Percentiles rank a stretch among this genome's conserved stretches.
Conservation (phyloP, 495 filamentous ascomycete genomes). For the Parathielavia hyrcaniae region DNA sequence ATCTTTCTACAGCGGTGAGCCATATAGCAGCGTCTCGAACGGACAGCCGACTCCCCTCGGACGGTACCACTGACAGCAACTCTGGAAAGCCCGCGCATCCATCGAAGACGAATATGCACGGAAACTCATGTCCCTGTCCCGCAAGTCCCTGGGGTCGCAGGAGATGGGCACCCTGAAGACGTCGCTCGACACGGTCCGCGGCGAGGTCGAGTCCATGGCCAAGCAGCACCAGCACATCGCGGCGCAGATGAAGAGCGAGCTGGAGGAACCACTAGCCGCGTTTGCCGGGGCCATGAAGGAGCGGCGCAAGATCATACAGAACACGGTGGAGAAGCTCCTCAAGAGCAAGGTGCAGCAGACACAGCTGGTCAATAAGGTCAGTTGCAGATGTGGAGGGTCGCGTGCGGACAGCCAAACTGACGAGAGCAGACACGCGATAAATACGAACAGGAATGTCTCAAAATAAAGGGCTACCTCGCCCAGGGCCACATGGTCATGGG, state of each 20-base stretch:
- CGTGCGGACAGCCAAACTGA: background rate
- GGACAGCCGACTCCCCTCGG: background rate
- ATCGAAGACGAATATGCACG: constrained; percentile 98
- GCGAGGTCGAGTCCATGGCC: constrained; percentile 89
- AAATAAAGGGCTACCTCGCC: constrained; percentile 96
- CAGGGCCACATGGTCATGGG: constrained; percentile 99
- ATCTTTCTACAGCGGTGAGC: constrained; percentile 77
- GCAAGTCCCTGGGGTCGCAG: constrained; percentile 83
- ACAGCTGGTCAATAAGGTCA: constrained; percentile 79
- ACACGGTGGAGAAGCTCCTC: constrained; percentile 83
- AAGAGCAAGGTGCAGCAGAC: constrained; percentile 93
- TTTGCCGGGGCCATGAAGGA: constrained; percentile 94
- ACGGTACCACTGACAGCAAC: background rate
- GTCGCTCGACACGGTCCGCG: constrained; percentile 80
- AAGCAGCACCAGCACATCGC: constrained; percentile 90
- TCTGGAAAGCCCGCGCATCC: constrained; percentile 63
- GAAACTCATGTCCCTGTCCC: constrained; percentile 76
- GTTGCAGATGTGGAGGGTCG: constrained; percentile 1
- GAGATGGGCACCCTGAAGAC: constrained; percentile 76
- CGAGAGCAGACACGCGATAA: constrained; percentile 68
- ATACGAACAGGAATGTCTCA: constrained; percentile 94
- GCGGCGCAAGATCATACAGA: constrained; percentile 90
- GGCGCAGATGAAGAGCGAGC: constrained; percentile 86
- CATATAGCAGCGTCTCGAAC: background rate
- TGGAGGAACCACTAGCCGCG: constrained; percentile 90